Evolutionary conservation across 805 yeast species (phyloP), one percentile per base, ranked within the genome.

Genomic region (Candida sakaeoensis): DNA sequence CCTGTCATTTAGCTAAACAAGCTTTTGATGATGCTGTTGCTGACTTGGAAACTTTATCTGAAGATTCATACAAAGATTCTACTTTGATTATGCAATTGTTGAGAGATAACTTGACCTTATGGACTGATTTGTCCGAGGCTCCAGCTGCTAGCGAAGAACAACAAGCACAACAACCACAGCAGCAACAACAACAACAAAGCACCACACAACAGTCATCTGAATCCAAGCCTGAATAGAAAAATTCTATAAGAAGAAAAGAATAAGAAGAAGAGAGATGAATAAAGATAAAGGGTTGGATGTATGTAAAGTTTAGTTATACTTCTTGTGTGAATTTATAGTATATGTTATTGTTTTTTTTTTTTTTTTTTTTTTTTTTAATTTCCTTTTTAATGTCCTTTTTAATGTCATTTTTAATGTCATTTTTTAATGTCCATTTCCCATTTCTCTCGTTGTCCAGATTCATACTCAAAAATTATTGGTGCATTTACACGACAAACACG

Each of bases 11-110:
- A 67, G 99, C 99, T 59, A 93, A 91, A 72, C 96, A 91, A 74
- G 98, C 99, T 28, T 91, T 93, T 56, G 99, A 91, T 69, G 98
- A 91, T 63, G 99, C 99, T 50, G 95, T 91, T 64, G 96, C 99
- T 50, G 98, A 93, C 74, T 80, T 91, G 65, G 99, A 91, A 72
- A 87, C 97, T 52, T 77, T 91, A 63, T 86, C 95, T 33, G 99
- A 91, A 74, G 99, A 91, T 74, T 85, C 96, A 53, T 91, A 93
- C 82, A 93, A 91, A 72, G 99, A 91, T 70, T 89, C 97, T 49
- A 93, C 98, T 54, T 81, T 93, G 67, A 93, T 93, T 64, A 93
- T 93, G 99, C 98, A 93, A 80, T 82, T 93, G 67, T 82, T 93
- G 67, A 85, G 97, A 75, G 98, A 93, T 73, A 91, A 91, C 80